Conservation (phyloP, 306 rosid genomes). For the Arachis stenosperma region DNA sequence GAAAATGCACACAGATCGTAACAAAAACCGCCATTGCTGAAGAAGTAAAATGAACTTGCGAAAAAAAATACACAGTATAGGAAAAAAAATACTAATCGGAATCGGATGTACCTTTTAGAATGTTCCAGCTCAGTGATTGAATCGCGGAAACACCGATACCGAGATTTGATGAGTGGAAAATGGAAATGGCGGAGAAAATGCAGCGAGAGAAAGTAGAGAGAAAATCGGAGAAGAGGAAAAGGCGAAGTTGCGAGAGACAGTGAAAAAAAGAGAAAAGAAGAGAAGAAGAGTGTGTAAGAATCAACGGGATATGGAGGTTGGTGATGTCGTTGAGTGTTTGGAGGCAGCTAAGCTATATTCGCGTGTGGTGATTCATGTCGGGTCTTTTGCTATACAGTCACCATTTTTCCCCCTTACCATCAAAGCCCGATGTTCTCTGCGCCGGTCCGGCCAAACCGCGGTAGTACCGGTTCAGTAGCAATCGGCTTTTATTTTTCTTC, state of each 20-base stretch:
- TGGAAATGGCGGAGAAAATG: conserved; percentile 15
- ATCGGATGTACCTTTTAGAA: conserved; percentile 35
- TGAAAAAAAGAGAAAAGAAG: conserved; percentile 26
- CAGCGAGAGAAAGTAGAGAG: conserved; percentile 32
- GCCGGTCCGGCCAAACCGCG: too few species aligned
- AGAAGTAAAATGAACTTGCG: not conserved
- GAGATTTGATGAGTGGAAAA: conserved; percentile 29
- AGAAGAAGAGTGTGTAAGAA: not conserved
- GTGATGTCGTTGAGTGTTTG: conserved; percentile 27
- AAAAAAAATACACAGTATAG: not conserved
- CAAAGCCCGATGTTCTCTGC: too few species aligned
- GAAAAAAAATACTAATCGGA: not conserved
- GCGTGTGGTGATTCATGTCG: not conserved
- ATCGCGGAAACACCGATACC: conserved; percentile 34
- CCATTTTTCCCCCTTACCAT: conserved; percentile 25
- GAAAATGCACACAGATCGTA: conserved; percentile 37
- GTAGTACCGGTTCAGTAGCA: too few species aligned
- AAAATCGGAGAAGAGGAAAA: conserved; percentile 30
- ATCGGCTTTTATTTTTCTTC: too few species aligned
- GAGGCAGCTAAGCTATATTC: conserved; percentile 3
- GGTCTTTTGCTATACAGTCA: conserved; percentile 27
- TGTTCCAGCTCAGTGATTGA: conserved; percentile 30
- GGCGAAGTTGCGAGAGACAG: conserved; percentile 62
- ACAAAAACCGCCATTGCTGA: conserved; percentile 28
- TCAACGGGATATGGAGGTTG: conserved; percentile 9